Evolutionary conservation across 768 basidiomycete species (phyloP).

Genomic region (Lactarius deliciosus): DNA sequence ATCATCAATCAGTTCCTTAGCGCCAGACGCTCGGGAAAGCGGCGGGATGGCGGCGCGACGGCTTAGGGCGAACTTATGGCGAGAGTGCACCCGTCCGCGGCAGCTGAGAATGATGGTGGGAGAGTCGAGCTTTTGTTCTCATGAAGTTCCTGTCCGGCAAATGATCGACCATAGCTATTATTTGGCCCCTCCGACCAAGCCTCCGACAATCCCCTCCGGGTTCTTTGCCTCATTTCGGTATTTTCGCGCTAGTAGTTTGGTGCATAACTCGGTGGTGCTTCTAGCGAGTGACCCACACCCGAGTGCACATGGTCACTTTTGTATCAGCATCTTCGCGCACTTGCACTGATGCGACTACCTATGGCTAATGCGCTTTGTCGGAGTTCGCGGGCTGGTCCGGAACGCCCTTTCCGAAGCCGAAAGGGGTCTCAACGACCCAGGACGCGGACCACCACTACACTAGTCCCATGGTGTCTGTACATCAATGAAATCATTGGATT

Average conservation of each 20-base stretch:
- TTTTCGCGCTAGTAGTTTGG: neutral
- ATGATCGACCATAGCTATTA: neutral
- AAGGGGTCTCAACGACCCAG: neutral
- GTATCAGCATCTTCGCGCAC: neutral
- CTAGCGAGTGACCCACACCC: neutral
- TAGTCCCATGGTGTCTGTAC: neutral
- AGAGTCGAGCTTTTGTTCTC: neutral
- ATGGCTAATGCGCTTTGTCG: conserved; percentile 8
- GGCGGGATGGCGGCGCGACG: neutral
- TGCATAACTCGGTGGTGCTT: neutral
- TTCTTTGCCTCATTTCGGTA: neutral
- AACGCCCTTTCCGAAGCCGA: conserved; percentile 5
- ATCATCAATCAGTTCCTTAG: conserved; percentile 1
- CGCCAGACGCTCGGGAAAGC: conserved; percentile 4
- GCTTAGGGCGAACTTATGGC: neutral
- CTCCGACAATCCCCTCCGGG: neutral
- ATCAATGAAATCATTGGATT: neutral
- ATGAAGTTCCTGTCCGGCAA: neutral
- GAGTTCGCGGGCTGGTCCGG: conserved; percentile 9
- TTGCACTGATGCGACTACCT: conserved; percentile 3
- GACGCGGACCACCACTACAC: neutral
- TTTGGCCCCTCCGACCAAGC: neutral
- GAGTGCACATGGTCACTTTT: neutral
- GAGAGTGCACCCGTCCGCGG: neutral
- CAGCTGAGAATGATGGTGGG: neutral